A percentile compares a stretch with the other conserved stretches of the same genome.
Conservation (phyloP, 106 monocot genomes). For the Chionographis japonica region DNA sequence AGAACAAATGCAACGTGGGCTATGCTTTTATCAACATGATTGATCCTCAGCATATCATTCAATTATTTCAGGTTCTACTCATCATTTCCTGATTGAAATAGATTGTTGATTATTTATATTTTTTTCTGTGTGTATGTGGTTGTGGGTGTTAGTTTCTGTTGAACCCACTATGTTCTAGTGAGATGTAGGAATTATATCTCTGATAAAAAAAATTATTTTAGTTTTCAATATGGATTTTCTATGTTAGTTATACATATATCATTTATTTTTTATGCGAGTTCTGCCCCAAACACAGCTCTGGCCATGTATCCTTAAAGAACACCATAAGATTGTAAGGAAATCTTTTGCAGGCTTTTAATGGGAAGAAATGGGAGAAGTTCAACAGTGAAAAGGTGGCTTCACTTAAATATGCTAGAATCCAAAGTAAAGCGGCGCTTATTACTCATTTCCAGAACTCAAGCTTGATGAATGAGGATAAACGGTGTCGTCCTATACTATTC, state of each 20-base stretch:
- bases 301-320: not conserved
- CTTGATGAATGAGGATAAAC: constrained; percentile 84
- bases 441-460: constrained; percentile 86
- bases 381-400: constrained; percentile 86
- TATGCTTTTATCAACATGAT: constrained; percentile 98
- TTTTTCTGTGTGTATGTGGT: too few relatives aligned
- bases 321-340: not conserved
- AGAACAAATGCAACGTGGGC: constrained; percentile 99
- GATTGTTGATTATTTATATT: too few relatives aligned
- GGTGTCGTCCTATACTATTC: constrained; percentile 78
- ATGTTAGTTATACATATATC: too few relatives aligned
- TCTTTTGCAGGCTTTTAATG: constrained; percentile 59
- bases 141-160: too few relatives aligned
- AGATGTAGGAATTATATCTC: too few relatives aligned
- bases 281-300: not conserved
- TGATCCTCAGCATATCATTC: constrained; percentile 46
- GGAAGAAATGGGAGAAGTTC: constrained; percentile 89
- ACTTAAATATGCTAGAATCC: constrained; percentile 76
- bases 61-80: constrained; percentile 50
- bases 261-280: too few relatives aligned
- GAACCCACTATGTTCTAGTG: too few relatives aligned
- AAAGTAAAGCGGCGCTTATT: constrained; percentile 67
- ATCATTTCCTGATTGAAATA: too few relatives aligned
- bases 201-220: too few relatives aligned
- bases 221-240: too few relatives aligned